Evolutionary conservation across 192 early-diverging fungal genomes (phyloP).

Genomic region (Backusella morwellensis): DNA sequence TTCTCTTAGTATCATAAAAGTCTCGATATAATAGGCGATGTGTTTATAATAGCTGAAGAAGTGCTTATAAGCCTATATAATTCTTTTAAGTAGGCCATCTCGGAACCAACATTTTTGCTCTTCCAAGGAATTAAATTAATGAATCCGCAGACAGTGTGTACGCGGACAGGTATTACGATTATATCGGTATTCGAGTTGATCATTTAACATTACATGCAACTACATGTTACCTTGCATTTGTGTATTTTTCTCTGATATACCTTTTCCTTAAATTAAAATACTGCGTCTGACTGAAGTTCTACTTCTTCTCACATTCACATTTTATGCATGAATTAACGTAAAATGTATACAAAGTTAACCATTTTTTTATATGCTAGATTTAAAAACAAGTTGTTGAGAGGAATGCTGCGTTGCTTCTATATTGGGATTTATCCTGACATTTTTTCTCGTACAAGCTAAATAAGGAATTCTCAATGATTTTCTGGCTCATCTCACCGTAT

Average conservation of each 20-base stretch:
- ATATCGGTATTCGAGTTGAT: background rate
- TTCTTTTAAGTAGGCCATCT: background rate
- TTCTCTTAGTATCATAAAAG: background rate
- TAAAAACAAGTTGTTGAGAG: background rate
- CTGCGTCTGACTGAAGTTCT: background rate
- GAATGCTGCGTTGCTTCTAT: background rate
- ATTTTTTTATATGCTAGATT: background rate
- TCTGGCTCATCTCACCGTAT: background rate
- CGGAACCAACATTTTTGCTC: background rate
- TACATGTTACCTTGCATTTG: background rate
- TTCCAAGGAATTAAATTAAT: background rate
- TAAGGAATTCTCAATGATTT: background rate
- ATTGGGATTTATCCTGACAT: background rate
- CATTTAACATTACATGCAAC: background rate
- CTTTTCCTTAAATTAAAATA: background rate
- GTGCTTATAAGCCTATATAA: background rate
- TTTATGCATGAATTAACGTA: background rate
- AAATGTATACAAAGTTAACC: too few relatives aligned
- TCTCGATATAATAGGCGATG: background rate
- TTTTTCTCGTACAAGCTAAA: background rate
- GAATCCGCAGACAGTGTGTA: background rate
- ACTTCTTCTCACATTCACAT: background rate
- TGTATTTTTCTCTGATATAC: background rate
- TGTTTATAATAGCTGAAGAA: background rate
- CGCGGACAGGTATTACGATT: background rate